Evolutionary conservation across 148 eudicot species (phyloP).

Genomic region (Cornus florida): DNA sequence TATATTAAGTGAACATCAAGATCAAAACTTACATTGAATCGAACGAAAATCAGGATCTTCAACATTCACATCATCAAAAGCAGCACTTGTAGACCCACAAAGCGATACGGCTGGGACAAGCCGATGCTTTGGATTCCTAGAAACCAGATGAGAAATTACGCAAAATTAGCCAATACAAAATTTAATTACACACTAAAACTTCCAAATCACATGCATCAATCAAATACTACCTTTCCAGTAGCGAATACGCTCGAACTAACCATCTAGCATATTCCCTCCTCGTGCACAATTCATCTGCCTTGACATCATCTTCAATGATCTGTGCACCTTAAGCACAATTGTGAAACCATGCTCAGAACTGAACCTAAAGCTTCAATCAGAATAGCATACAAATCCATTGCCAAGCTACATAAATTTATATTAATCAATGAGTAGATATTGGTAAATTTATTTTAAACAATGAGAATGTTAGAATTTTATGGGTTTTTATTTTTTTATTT

Average conservation of each 20-base stretch:
- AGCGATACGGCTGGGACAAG: constrained; percentile 55
- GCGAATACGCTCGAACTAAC: constrained; percentile 64
- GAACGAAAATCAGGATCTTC: constrained; percentile 76
- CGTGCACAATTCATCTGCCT: constrained; percentile 73
- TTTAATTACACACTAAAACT: background rate
- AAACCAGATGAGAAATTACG: constrained; percentile 12
- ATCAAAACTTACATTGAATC: constrained; percentile 65
- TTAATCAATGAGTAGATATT: background rate
- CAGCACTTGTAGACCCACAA: constrained; percentile 63
- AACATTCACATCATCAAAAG: constrained; percentile 63
- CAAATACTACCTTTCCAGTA: constrained; percentile 72
- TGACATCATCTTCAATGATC: constrained; percentile 82
- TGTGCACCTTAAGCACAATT: constrained; percentile 55
- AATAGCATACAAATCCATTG: constrained; percentile 8
- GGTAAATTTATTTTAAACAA: background rate
- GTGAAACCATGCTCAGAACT: constrained; percentile 40
- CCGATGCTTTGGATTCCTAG: constrained; percentile 70
- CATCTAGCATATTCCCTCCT: constrained; percentile 96
- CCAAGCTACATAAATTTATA: background rate
- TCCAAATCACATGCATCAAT: background rate
- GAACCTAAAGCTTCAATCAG: constrained; percentile 15
- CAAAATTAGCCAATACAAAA: background rate
- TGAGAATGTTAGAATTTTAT: background rate
- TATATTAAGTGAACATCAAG: constrained; percentile 2
- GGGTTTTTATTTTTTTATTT: no score